Evolutionary conservation across 169 alveolate genomes (phyloP), one percentile per base, ranked within the genome.

Genomic region (Blepharisma undulans): DNA sequence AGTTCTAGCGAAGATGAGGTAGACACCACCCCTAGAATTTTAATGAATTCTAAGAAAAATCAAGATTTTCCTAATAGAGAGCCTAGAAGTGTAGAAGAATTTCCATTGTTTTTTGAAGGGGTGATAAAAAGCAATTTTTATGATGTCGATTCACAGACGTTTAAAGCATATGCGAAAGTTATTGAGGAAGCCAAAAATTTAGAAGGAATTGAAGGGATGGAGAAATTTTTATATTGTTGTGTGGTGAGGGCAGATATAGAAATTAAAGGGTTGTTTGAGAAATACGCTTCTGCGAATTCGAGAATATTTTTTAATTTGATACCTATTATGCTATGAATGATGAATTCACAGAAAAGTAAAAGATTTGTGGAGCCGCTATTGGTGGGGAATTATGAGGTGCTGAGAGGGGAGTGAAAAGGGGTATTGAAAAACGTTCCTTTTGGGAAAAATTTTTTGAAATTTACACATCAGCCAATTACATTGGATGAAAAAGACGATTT

Each of bases 361-460:
- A 82, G 89, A 30, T 82, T 82, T 59, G 77, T 82, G 33, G 89
- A 82, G 76, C 89, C 89, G 5, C 18, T 82, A 10, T n/a, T 82
- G 77, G 89, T 82, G 16, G 8, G 60, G 76, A 25, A 8, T 59
- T 82, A 36, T 60, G 89, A 82, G 34, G 34, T 27, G 7, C 22
- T 59, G 72, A 82, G 76, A 78, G 34, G 61, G 86, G 34, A 78
- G 34, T 78, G 34, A 27, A 21, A 14, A 78, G 86, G 34, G 6
- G 10, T 12, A 27, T 22, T 25, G 34, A 32, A 25, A 78, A 78
- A 32, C 7, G 60, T 78, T 14, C 25, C 60, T 2, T 29, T 27
- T 78, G 86, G 86, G 29, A 21, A 21, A 21, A 1, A 78, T 21
- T 27, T 78, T 6, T 0, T 21, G 7, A 78, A 32, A 32, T 36